A percentile compares a stretch with the other conserved stretches of the same genome.
Evolutionary conservation across 2,329 filamentous ascomycete genomes (phyloP).

Genomic region (Torrubiellomyces zombiae): DNA sequence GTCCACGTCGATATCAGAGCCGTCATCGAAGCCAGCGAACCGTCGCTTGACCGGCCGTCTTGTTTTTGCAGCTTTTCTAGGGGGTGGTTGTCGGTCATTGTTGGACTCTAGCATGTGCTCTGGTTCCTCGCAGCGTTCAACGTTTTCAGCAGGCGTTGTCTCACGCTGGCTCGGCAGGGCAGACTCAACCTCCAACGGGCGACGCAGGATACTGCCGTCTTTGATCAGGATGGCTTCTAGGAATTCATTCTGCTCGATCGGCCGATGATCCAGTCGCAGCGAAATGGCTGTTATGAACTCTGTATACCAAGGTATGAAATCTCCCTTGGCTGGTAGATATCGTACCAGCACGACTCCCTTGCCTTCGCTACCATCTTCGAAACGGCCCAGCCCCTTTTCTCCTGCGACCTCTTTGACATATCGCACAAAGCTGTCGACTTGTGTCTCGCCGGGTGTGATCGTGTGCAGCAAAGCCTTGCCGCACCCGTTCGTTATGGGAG

Average conservation of each 20-base stretch:
- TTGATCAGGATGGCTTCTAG: slow-evolving; percentile 75
- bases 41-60: slow-evolving; percentile 31
- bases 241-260: slow-evolving; percentile 82
- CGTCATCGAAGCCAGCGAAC: slow-evolving; percentile 56
- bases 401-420: slow-evolving; percentile 63
- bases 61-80: slow-evolving; percentile 9
- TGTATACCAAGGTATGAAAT: slow-evolving; percentile 47
- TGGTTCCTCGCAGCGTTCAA: slow-evolving; percentile 1
- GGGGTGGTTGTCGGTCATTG: slow-evolving; percentile 7
- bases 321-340: slow-evolving; percentile 42
- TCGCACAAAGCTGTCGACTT: slow-evolving; percentile 57
- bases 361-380: slow-evolving; percentile 45
- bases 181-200: slow-evolving; percentile 40
- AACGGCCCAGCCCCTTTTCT: slow-evolving; percentile 51
- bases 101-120: slow-evolving; percentile 5
- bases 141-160: slow-evolving; percentile 3
- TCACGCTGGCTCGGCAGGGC: slow-evolving; percentile 8
- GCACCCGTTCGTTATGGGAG: slow-evolving; percentile 59
- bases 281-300: slow-evolving; percentile 55
- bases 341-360: slow-evolving; percentile 67
- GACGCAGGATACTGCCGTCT: slow-evolving; percentile 56
- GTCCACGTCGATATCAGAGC: slow-evolving; percentile 22
- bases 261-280: slow-evolving; percentile 57
- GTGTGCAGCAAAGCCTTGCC: slow-evolving; percentile 64
- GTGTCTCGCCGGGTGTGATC: slow-evolving; percentile 44